Evolutionary conservation across 257 asterid species (phyloP).

Genomic region (Solanum lycopersicoides): DNA sequence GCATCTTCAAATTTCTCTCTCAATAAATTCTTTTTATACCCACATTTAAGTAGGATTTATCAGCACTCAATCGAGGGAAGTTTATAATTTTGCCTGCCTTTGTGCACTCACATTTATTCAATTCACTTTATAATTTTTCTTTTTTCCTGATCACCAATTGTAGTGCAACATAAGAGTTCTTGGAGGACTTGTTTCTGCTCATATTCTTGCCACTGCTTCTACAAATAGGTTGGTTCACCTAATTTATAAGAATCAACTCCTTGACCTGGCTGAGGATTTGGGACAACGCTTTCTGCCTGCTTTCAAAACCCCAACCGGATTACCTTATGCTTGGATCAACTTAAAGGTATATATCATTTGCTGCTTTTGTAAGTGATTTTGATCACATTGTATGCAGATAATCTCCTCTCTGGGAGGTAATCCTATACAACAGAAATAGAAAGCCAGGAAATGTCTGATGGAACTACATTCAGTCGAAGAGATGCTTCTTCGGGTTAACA

Average conservation of each 20-base stretch:
- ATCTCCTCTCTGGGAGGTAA: neutral
- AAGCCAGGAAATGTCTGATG: neutral
- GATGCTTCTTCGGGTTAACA: neutral
- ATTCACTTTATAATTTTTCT: conserved; percentile 26
- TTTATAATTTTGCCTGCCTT: too few species aligned
- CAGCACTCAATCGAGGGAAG: neutral
- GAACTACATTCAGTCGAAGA: neutral
- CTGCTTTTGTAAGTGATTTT: neutral
- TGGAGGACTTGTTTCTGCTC: conserved; percentile 99
- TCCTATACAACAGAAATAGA: neutral
- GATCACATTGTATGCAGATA: neutral
- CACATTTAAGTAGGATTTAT: neutral
- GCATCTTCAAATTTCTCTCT: neutral
- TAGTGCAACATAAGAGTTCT: conserved; percentile 99
- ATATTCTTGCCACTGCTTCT: conserved; percentile 98
- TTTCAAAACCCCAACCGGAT: conserved; percentile 84
- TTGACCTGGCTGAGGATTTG: conserved; percentile 80
- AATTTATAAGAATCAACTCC: conserved; percentile 69
- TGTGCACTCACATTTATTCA: conserved; percentile 2
- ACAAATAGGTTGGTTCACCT: conserved; percentile 78
- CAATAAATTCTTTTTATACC: neutral
- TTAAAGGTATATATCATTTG: conserved; percentile 45
- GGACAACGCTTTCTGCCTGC: conserved; percentile 81
- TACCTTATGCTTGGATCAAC: conserved; percentile 97
- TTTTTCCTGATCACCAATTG: conserved; percentile 41